These are phyloP conservation scores for Alternaria incomplexa DNA, from an alignment of 2,329 filamentous ascomycete genomes.

Conservation along the genomic window DNA sequence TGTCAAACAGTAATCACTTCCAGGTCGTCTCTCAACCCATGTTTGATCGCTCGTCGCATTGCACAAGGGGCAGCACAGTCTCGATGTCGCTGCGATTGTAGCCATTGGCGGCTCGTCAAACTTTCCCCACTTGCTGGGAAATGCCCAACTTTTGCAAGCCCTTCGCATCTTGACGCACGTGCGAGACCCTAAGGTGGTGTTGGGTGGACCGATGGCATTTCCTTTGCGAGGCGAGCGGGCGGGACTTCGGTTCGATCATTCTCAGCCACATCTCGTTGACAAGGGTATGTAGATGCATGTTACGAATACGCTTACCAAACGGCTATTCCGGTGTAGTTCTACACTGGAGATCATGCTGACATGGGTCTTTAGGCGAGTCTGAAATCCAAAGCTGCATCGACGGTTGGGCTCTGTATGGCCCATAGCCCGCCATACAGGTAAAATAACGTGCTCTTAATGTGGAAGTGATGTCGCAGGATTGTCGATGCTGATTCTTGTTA, in stretches of 20 bases:
- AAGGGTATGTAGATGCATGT: background rate
- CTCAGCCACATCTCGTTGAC: slow-evolving; percentile 6
- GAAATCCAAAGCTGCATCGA: background rate
- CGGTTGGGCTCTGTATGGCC: background rate
- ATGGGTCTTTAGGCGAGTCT: slow-evolving; percentile 4
- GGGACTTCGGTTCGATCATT: slow-evolving; percentile 5
- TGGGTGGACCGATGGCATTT: background rate
- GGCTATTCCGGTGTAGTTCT: slow-evolving; percentile 11
- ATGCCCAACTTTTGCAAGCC: slow-evolving; percentile 1
- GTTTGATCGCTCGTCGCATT: slow-evolving; percentile 4
- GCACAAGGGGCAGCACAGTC: background rate
- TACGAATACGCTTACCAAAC: slow-evolving; percentile 6
- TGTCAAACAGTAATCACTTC: slow-evolving; percentile 1
- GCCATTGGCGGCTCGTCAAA: background rate
- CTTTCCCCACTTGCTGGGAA: background rate
- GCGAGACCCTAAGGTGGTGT: slow-evolving; percentile 3
- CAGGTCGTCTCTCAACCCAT: background rate
- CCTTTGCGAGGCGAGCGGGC: slow-evolving; percentile 9
- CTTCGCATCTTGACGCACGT: slow-evolving; percentile 5
- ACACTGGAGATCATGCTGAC: background rate
- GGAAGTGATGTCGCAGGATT: background rate
- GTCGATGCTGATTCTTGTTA: background rate
- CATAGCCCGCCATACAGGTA: background rate
- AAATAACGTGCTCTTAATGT: background rate
- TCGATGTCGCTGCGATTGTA: background rate